Evolutionary conservation across 129 eudicot genomes (phyloP), one percentile per base, ranked within the genome.

Genomic region (Centella asiatica): DNA sequence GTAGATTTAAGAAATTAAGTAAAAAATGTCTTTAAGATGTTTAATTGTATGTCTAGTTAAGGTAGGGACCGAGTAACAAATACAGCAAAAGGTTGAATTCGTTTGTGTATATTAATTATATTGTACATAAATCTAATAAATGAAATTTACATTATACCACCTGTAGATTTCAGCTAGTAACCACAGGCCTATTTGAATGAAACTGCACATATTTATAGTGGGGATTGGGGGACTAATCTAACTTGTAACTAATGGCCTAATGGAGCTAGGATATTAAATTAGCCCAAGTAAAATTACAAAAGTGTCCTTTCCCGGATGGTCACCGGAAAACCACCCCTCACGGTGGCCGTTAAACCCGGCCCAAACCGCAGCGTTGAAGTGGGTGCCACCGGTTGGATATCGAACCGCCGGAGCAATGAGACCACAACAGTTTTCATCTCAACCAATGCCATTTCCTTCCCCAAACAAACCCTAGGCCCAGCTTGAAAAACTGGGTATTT

Each of bases 401-500:
- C 79, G 33, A 83, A 90, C 70, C 83, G 72, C 29, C 62, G 70
- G 34, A 90, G 1, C 12, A 90, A 60, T 2, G 87, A 69, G 53
- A 78, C 81, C 74, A 83, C 83, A 33, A 86, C 89, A 50, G 75
- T 81, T 70, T 90, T 83, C 95, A 90, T 90, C 47, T 90, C 94
- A 29, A 83, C 56, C 46, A 86, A 86, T 2, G 97, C 94, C 94
- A 90, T 80, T 25, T 90, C 95, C 76, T 90, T 86, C 27, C 95
- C 97, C 3, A 85, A 62, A 55, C 97, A 90, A 3, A 80, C 83
- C 68, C 97, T 81, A 24, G 95, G 97, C 50, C 97, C 97, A 42
- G 81, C 93, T 20, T 90, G 97, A 60, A 86, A 90, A 28, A 83
- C 83, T 20, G 97, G 94, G 64, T 78, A 90, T 46, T 78, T 74